Evolutionary conservation across 2,329 filamentous ascomycete species (phyloP).

Genomic region (Cryphonectria carpinicola): DNA sequence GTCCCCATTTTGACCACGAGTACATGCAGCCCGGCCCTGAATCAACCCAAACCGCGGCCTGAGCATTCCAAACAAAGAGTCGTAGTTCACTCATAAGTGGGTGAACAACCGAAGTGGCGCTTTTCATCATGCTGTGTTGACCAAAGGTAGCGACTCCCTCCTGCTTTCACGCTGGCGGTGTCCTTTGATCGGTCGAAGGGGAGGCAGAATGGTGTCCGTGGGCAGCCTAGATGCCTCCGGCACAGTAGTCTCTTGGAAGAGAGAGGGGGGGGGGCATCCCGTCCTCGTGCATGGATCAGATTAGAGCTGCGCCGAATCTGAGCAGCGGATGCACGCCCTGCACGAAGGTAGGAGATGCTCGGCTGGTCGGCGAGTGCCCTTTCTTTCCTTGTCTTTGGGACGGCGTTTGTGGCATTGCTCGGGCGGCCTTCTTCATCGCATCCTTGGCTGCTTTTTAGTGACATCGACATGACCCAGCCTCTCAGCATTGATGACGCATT

Average conservation of each 20-base stretch:
- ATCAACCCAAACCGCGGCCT: not conserved
- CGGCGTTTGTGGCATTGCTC: not conserved
- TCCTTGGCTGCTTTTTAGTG: not conserved
- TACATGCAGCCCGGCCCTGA: not conserved
- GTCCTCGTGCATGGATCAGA: not conserved
- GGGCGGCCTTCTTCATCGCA: not conserved
- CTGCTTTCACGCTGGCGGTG: not conserved
- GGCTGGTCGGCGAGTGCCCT: not conserved
- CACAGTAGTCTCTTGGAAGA: not conserved
- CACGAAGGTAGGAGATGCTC: not conserved
- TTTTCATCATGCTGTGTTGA: not conserved
- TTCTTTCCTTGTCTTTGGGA: too few species aligned
- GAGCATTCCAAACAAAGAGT: not conserved
- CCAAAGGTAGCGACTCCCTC: not conserved
- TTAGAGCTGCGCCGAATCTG: not conserved
- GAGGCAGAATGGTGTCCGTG: not conserved
- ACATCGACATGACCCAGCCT: not conserved
- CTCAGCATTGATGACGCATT: not conserved
- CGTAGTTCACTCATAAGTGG: not conserved
- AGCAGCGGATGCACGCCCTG: not conserved
- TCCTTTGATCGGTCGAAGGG: not conserved
- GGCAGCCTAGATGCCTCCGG: not conserved
- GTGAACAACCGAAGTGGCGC: not conserved
- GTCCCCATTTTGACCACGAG: not conserved
- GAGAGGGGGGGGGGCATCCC: not conserved